Evolutionary conservation across 2,329 filamentous ascomycete species (phyloP), one percentile per base, ranked within the genome.

Genomic region (Paraphoma sp.): DNA sequence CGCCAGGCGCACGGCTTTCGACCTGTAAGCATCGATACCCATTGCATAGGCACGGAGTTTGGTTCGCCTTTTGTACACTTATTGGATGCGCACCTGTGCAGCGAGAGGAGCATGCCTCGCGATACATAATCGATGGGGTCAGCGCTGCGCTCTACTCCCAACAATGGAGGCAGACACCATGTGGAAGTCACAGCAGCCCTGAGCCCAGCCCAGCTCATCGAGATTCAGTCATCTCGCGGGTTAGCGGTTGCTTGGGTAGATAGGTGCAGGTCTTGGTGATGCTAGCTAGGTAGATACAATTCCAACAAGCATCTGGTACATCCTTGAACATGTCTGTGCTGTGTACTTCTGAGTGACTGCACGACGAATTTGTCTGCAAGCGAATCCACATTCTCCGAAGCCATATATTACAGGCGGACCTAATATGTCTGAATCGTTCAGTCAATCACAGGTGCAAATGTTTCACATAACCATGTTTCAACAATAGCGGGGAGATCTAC

Each of bases 1-100:
- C 57, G 57, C 57, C 49, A 45, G 59, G 60, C 60, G 60, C 60
- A 49, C 44, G 53, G 54, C 49, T 56, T 62, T 52, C 49, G 58
- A 60, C 46, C 46, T 59, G 57, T 64, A 66, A 64, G 65, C 65
- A 65, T 66, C 63, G 62, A 68, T 68, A 68, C 65, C 63, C 53
- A 54, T 44, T 59, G 56, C 60, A 65, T 63, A 56, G 53, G 58
- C 41, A 56, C 43, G 60, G 63, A 57, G 59, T 63, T 64, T 33
- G 58, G 54, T 53, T 45, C 33, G 42, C 47, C 14, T 51, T 28
- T 42, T 41, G 33, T 45, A 45, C 52, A 49, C 33, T 16, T 36
- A n/a, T 48, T 53, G 44, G 41, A 40, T 43, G 28, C 40, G 42
- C 49, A 49, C 14, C 31, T 36, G 28, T 47, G 28, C 8, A 16